Evolutionary conservation across 805 yeast genomes (phyloP).

Genomic region (Nakazawaea populi): DNA sequence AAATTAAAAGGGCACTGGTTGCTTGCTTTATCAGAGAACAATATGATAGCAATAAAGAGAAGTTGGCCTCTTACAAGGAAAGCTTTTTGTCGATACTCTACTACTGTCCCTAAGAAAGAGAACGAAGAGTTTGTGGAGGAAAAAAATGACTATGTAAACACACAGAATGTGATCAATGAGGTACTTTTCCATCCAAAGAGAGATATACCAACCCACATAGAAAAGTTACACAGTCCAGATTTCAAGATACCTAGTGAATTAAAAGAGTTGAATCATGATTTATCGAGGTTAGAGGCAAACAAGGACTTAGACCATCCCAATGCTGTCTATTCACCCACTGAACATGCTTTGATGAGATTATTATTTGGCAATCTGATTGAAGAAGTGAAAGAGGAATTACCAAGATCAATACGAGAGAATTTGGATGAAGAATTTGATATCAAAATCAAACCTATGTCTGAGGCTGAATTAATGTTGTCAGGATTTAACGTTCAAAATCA

Average conservation of each 20-base stretch:
- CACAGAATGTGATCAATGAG: slow-evolving; percentile 2
- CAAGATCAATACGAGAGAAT: not conserved
- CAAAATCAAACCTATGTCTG: not conserved
- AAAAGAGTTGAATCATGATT: not conserved
- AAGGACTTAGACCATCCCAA: not conserved
- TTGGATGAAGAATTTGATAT: slow-evolving; percentile 1
- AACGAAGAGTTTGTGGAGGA: not conserved
- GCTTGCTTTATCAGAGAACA: not conserved
- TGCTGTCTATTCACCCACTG: not conserved
- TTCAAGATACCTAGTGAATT: slow-evolving; percentile 5
- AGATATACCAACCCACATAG: not conserved
- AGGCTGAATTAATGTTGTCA: slow-evolving; percentile 6
- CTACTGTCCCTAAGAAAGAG: not conserved
- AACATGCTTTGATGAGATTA: slow-evolving; percentile 6
- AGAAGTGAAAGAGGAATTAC: slow-evolving; percentile 18
- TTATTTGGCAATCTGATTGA: slow-evolving; percentile 15
- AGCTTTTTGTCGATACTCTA: not conserved
- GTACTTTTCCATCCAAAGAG: slow-evolving; percentile 1
- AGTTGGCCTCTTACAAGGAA: not conserved
- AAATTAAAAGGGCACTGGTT: too few species aligned
- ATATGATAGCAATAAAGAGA: not conserved
- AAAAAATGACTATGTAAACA: not conserved
- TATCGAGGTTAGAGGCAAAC: not conserved
- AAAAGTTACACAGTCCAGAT: not conserved
- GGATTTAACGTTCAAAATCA: not conserved